Evolutionary conservation across 306 rosid genomes (phyloP).

Genomic region (Benincasa hispida): DNA sequence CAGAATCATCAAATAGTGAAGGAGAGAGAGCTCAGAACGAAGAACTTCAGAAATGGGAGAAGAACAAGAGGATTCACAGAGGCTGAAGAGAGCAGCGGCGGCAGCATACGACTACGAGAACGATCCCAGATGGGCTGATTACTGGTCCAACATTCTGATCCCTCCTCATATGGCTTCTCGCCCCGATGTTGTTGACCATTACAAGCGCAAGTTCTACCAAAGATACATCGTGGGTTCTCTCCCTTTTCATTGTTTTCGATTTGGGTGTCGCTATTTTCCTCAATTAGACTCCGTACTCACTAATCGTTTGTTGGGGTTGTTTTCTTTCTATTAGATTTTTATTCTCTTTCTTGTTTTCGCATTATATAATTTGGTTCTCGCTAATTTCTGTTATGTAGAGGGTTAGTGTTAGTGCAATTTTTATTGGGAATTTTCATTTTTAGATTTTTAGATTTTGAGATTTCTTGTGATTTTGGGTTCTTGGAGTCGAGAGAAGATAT

Average conservation of each 20-base stretch:
- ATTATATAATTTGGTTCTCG: background rate
- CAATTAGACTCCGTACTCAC: background rate
- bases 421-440: background rate
- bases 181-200: slow-evolving; percentile 58
- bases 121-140: slow-evolving; percentile 77
- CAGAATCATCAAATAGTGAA: background rate
- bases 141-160: slow-evolving; percentile 87
- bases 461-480: background rate
- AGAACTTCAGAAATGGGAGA: slow-evolving; percentile 34
- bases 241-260: background rate
- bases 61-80: slow-evolving; percentile 63
- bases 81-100: slow-evolving; percentile 63
- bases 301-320: background rate
- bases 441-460: background rate
- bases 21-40: background rate
- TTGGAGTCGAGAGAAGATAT: background rate
- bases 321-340: background rate
- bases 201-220: slow-evolving; percentile 87
- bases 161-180: slow-evolving; percentile 71
- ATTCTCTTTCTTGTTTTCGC: background rate
- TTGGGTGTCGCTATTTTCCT: background rate
- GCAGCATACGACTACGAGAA: slow-evolving; percentile 77
- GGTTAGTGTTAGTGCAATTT: background rate
- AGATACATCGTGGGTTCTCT: slow-evolving; percentile 47
- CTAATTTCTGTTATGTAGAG: background rate